Conservation (phyloP, 768 basidiomycete species). For the Lactifluus piperatus region DNA sequence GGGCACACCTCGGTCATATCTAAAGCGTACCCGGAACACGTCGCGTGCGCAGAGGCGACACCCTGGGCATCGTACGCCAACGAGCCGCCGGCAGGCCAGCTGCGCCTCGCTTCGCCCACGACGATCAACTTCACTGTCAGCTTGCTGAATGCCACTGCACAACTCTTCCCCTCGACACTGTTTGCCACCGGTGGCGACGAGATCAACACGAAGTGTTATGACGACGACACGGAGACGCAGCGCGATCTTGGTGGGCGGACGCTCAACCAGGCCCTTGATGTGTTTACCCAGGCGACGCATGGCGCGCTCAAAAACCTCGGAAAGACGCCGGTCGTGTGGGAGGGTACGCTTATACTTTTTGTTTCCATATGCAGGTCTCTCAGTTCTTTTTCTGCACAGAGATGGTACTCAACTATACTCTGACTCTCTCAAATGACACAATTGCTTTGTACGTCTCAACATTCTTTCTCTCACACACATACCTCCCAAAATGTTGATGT, state of each 20-base stretch:
- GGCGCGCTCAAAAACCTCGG: slow-evolving; percentile 41
- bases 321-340: slow-evolving; percentile 78
- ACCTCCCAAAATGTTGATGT: background rate
- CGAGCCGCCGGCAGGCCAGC: too few relatives aligned
- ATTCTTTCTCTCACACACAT: slow-evolving; percentile 31
- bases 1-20: slow-evolving; percentile 70
- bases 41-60: slow-evolving; percentile 52
- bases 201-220: slow-evolving; percentile 59
- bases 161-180: too few relatives aligned
- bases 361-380: too few relatives aligned
- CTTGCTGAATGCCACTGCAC: slow-evolving; percentile 46
- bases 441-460: background rate
- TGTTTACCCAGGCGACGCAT: slow-evolving; percentile 56
- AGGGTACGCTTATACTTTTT: too few relatives aligned
- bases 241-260: too few relatives aligned
- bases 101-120: too few relatives aligned
- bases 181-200: slow-evolving; percentile 92
- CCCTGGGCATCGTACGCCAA: slow-evolving; percentile 57
- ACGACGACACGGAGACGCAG: too few relatives aligned
- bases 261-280: too few relatives aligned
- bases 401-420: background rate
- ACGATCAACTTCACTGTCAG: too few relatives aligned
- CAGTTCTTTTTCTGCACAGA: slow-evolving; percentile 31
- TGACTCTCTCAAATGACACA: slow-evolving; percentile 3
- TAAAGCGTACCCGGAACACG: slow-evolving; percentile 57